phyloP scores from a whole-genome alignment of 768 basidiomycete species.

The Mycena galericulata region DNA sequence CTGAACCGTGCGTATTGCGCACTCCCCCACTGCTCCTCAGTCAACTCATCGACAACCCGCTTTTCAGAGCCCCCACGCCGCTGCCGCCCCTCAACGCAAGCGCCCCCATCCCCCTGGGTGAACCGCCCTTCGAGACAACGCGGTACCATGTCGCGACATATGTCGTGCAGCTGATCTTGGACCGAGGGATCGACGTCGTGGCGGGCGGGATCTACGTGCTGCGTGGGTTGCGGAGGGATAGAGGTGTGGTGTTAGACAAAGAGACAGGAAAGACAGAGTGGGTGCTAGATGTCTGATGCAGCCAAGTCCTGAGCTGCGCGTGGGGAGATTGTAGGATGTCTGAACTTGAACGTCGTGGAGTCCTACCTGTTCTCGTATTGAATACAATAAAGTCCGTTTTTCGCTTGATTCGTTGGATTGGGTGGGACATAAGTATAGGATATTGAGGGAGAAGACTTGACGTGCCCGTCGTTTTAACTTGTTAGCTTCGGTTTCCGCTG shows the following conservation, averaged over 20 bases:
- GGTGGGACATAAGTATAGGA: no score
- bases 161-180: slow-evolving; percentile 11
- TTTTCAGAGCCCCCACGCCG: neutral
- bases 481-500: no score
- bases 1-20: slow-evolving; percentile 10
- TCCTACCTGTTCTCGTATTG: no score
- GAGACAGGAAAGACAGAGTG: slow-evolving; percentile 21
- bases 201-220: slow-evolving; percentile 5
- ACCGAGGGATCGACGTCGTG: slow-evolving; percentile 4
- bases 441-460: no score
- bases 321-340: no score
- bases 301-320: no score
- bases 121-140: slow-evolving; percentile 23
- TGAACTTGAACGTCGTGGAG: no score
- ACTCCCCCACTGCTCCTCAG: neutral
- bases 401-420: no score
- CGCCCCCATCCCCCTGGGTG: slow-evolving; percentile 10
- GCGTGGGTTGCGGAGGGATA: slow-evolving; percentile 9
- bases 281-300: slow-evolving; percentile 18
- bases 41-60: neutral
- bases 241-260: neutral
- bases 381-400: no score
- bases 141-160: slow-evolving; percentile 20
- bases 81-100: neutral
- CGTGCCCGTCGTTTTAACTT: no score